Percentiles rank a stretch among this genome's conserved stretches.
Evolutionary conservation across 768 basidiomycete species (phyloP).

Genomic region (Steccherinum ochraceum): DNA sequence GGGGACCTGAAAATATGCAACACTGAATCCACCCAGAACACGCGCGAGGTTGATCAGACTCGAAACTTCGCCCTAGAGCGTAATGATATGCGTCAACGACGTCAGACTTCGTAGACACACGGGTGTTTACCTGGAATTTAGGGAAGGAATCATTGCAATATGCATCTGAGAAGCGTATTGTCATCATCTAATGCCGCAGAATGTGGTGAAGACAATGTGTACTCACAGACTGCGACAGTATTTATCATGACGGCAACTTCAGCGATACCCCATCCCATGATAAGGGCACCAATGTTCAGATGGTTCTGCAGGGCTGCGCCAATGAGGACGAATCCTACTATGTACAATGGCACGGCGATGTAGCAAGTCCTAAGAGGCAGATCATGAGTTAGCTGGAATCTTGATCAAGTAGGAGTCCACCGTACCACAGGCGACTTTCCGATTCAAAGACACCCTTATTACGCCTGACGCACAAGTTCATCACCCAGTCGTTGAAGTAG

Average conservation of each 20-base stretch:
- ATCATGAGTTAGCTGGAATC: too few relatives aligned
- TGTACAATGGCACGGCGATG: slow-evolving; percentile 50
- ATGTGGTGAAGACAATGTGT: slow-evolving; percentile 13
- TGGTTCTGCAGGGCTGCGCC: slow-evolving; percentile 51
- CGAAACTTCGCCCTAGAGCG: slow-evolving; percentile 51
- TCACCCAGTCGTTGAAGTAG: slow-evolving; percentile 45
- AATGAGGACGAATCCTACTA: slow-evolving; percentile 54
- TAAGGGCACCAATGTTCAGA: slow-evolving; percentile 42
- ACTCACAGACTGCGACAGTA: slow-evolving; percentile 56
- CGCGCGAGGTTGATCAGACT: slow-evolving; percentile 53
- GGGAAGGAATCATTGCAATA: slow-evolving; percentile 48
- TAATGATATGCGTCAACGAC: too few relatives aligned
- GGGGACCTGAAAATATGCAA: slow-evolving; percentile 61
- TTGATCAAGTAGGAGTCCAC: background rate
- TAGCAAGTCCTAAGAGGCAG: slow-evolving; percentile 51
- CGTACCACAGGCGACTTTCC: slow-evolving; percentile 53
- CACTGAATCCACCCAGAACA: slow-evolving; percentile 53
- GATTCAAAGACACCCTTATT: slow-evolving; percentile 50
- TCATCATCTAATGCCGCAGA: slow-evolving; percentile 8
- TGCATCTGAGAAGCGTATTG: slow-evolving; percentile 28
- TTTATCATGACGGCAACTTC: slow-evolving; percentile 50
- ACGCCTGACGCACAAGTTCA: slow-evolving; percentile 34
- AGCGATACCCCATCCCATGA: slow-evolving; percentile 66
- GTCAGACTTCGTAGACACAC: too few relatives aligned
- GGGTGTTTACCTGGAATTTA: slow-evolving; percentile 30